Evolutionary conservation across 2,329 filamentous ascomycete species (phyloP).

Genomic region (Dactylellina leptospora): DNA sequence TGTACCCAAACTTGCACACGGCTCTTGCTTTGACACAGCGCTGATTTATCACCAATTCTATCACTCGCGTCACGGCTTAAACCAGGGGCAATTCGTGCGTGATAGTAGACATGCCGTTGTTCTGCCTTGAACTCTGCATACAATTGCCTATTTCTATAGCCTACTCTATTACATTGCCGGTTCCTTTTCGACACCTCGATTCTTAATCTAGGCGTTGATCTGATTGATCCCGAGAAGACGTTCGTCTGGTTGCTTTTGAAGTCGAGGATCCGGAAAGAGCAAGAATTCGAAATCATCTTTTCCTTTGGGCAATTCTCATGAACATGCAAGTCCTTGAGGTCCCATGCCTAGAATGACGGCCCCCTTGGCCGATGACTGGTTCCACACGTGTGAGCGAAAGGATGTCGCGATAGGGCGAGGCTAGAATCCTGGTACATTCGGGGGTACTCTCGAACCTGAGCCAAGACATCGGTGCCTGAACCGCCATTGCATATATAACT

Average conservation of each 20-base stretch:
- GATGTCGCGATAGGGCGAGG: constrained; percentile 42
- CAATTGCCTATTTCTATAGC: constrained; percentile 39
- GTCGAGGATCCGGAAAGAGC: neutral
- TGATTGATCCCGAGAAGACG: neutral
- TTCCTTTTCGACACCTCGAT: constrained; percentile 38
- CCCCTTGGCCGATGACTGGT: constrained; percentile 13
- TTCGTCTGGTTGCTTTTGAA: too few relatives aligned
- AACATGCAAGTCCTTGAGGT: constrained; percentile 9
- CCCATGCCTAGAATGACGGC: constrained; percentile 17
- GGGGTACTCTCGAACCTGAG: constrained; percentile 18
- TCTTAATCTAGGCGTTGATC: constrained; percentile 16
- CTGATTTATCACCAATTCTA: too few relatives aligned
- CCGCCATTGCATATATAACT: constrained; percentile 36
- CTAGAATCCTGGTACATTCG: constrained; percentile 9
- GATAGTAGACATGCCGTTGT: neutral
- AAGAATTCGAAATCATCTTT: neutral
- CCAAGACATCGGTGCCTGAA: constrained; percentile 45
- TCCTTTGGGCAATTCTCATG: constrained; percentile 10
- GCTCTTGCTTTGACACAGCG: neutral
- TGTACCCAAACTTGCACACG: neutral
- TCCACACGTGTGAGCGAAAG: constrained; percentile 31
- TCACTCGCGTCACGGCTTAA: constrained; percentile 23
- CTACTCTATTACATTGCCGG: constrained; percentile 7
- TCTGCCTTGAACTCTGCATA: constrained; percentile 26
- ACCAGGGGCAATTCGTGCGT: neutral